Evolutionary conservation across 1,284 basidiomycete species (phyloP).

Genomic region (Tilletia setariae): DNA sequence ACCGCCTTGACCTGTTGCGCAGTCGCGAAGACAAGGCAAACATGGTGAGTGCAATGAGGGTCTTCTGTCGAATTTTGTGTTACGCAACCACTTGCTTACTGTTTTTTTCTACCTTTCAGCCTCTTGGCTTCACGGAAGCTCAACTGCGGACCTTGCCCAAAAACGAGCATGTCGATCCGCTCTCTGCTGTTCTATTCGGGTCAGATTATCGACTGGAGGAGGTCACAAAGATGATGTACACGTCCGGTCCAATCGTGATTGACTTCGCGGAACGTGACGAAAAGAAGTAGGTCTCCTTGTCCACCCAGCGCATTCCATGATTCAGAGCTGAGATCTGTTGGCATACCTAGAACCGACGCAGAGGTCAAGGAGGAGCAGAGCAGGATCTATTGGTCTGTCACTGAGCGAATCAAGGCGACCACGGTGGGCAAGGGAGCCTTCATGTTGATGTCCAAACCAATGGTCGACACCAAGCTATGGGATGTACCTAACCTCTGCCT

Average conservation of each 20-base stretch:
- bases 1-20: background rate
- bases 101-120: background rate
- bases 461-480: constrained; percentile 42
- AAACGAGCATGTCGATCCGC: background rate
- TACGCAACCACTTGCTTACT: too few relatives aligned
- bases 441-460: constrained; percentile 36
- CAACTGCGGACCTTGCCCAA: constrained; percentile 12
- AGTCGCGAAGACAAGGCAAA: constrained; percentile 9
- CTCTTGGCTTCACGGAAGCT: background rate
- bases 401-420: constrained; percentile 45
- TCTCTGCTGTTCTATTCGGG: constrained; percentile 44
- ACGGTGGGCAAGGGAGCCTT: constrained; percentile 47
- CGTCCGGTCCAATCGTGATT: constrained; percentile 30
- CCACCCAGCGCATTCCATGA: too few relatives aligned
- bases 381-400: constrained; percentile 19
- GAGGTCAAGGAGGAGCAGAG: constrained; percentile 6
- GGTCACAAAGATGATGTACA: constrained; percentile 46
- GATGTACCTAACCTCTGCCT: constrained; percentile 38
- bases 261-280: constrained; percentile 32
- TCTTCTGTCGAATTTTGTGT: background rate
- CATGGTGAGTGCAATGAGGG: constrained; percentile 2
- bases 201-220: constrained; percentile 46
- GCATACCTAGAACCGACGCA: constrained; percentile 17
- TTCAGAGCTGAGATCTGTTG: too few relatives aligned
- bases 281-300: constrained; percentile 23